These are phyloP conservation scores for Globisporangium cederbergense DNA, from an alignment of 352 stramenopile species.

Conservation along the genomic window DNA sequence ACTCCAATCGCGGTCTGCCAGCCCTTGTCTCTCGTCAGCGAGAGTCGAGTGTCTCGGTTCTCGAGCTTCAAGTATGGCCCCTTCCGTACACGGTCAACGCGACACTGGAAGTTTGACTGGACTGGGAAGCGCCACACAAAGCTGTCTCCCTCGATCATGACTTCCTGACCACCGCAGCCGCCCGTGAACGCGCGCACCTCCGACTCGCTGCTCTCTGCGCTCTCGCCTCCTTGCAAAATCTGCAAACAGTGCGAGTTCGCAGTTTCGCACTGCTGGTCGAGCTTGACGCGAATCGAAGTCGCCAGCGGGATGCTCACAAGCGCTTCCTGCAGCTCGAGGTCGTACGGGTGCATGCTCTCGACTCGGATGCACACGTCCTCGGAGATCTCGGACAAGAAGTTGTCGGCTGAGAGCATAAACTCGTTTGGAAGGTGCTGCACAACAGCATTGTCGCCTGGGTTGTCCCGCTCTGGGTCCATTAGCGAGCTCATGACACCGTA, in stretches of 20 bases:
- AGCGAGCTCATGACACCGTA: conserved; percentile 84
- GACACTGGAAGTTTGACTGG: conserved; percentile 87
- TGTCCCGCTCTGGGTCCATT: conserved; percentile 46
- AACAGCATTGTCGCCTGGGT: conserved; percentile 1
- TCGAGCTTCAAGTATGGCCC: conserved; percentile 89
- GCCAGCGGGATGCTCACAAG: conserved; percentile 79
- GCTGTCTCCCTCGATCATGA: conserved; percentile 83
- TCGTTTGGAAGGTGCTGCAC: conserved; percentile 56
- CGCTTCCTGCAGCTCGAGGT: conserved; percentile 76
- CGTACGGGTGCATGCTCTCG: conserved; percentile 77
- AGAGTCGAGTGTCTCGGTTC: conserved; percentile 77
- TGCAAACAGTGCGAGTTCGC: conserved; percentile 86
- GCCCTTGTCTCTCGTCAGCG: conserved; percentile 81
- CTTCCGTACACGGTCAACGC: conserved; percentile 81
- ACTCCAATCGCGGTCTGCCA: conserved; percentile 89
- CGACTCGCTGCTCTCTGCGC: conserved; percentile 49
- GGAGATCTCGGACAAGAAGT: conserved; percentile 83
- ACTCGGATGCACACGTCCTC: conserved; percentile 81
- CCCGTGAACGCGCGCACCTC: conserved; percentile 86
- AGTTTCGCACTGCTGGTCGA: conserved; percentile 74
- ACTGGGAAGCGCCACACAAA: conserved; percentile 88
- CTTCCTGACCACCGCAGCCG: conserved; percentile 73
- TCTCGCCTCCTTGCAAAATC: conserved; percentile 76
- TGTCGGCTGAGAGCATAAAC: conserved; percentile 87
- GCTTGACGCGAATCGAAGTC: conserved; percentile 79